A percentile compares a stretch with the other conserved stretches of the same genome.
Evolutionary conservation across 1,284 basidiomycete species (phyloP).

Genomic region (Leccinum ponderosum): DNA sequence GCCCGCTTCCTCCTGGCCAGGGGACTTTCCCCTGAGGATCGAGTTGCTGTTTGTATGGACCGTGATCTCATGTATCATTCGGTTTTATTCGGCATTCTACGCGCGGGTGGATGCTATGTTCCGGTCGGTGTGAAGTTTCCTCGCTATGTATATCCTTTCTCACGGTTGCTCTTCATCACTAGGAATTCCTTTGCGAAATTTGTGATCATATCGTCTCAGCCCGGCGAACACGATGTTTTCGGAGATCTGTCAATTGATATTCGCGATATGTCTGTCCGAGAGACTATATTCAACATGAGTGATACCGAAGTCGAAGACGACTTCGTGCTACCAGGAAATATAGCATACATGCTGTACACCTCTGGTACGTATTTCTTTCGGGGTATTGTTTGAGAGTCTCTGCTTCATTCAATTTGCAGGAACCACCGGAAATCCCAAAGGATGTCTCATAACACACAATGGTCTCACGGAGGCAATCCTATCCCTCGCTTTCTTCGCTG

Average conservation of each 20-base stretch:
- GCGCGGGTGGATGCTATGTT: slow-evolving; percentile 56
- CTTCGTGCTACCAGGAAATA: slow-evolving; percentile 33
- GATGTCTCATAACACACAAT: slow-evolving; percentile 51
- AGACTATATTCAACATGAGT: slow-evolving; percentile 31
- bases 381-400: not conserved
- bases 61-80: slow-evolving; percentile 47
- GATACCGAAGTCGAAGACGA: slow-evolving; percentile 29
- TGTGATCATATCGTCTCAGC: slow-evolving; percentile 40
- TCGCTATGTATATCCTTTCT: slow-evolving; percentile 1
- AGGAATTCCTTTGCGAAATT: slow-evolving; percentile 45
- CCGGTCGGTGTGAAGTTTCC: slow-evolving; percentile 41
- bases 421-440: slow-evolving; percentile 57
- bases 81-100: slow-evolving; percentile 48
- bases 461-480: slow-evolving; percentile 46
- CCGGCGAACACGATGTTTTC: slow-evolving; percentile 30
- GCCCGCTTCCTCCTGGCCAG: slow-evolving; percentile 43
- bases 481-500: slow-evolving; percentile 42
- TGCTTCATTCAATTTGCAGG: slow-evolving; percentile 31
- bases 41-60: slow-evolving; percentile 50
- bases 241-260: slow-evolving; percentile 36
- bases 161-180: slow-evolving; percentile 39
- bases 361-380: slow-evolving; percentile 38
- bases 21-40: slow-evolving; percentile 44
- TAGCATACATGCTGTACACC: slow-evolving; percentile 54
- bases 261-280: slow-evolving; percentile 25